Conservation (phyloP, 768 basidiomycete genomes). For the Tylopilus plumbeoviolaceoides region DNA sequence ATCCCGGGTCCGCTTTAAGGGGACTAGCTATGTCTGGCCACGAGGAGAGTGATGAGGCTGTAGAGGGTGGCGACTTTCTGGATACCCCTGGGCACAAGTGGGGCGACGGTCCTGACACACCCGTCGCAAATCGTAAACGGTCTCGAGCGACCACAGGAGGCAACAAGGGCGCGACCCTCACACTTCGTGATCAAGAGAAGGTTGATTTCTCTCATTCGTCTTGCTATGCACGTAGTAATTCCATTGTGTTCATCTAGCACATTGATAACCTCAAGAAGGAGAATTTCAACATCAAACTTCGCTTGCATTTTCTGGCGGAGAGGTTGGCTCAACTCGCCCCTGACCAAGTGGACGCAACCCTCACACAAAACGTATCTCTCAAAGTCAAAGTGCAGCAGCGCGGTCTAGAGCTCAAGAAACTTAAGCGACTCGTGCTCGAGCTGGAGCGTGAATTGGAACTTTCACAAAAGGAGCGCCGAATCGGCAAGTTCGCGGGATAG, state of each 20-base stretch:
- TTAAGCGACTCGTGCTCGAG: constrained; percentile 84
- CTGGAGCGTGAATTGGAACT: constrained; percentile 77
- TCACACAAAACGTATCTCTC: constrained; percentile 90
- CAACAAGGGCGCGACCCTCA: constrained; percentile 49
- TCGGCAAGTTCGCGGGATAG: constrained; percentile 40
- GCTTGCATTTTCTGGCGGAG: constrained; percentile 94
- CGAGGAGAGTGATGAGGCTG: constrained; percentile 36
- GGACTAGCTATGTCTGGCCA: constrained; percentile 32
- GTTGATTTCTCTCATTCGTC: constrained; percentile 35
- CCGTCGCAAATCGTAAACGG: constrained; percentile 45
- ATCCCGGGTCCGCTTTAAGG: constrained; percentile 37
- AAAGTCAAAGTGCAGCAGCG: constrained; percentile 91
- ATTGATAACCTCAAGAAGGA: constrained; percentile 96
- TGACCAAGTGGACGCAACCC: constrained; percentile 86
- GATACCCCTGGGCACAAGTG: constrained; percentile 53
- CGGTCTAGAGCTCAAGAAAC: constrained; percentile 86
- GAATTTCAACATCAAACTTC: constrained; percentile 94
- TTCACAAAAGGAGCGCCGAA: constrained; percentile 49
- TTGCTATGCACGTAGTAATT: background rate
- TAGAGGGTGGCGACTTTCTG: constrained; percentile 42
- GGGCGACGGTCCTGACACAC: constrained; percentile 50
- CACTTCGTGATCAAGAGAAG: constrained; percentile 95
- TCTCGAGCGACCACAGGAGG: constrained; percentile 25
- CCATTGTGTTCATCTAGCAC: constrained; percentile 49
- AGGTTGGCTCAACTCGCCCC: constrained; percentile 85